These are phyloP conservation scores for Alternaria arbusti DNA, from an alignment of 2,329 filamentous ascomycete species.

Conservation along the genomic window DNA sequence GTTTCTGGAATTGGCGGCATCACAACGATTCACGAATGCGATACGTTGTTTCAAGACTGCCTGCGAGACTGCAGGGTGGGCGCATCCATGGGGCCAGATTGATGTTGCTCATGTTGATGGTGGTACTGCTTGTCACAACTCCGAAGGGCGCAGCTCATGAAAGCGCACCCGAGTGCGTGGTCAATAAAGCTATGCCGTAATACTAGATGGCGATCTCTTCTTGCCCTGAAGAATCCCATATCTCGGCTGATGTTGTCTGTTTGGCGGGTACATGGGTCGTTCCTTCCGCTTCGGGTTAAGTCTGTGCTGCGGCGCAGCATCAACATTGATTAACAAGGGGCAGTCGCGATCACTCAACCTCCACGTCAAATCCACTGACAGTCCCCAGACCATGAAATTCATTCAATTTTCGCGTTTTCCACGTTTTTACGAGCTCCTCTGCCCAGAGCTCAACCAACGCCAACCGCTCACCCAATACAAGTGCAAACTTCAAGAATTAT, in stretches of 20 bases:
- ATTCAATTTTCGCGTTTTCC: too few species aligned
- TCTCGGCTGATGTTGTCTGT: background rate
- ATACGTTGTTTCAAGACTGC: rapidly evolving
- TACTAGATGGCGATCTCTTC: background rate
- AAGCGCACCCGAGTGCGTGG: background rate
- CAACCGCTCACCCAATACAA: too few species aligned
- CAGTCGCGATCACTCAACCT: background rate
- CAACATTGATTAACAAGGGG: background rate
- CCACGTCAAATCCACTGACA: too few species aligned
- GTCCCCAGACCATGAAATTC: too few species aligned
- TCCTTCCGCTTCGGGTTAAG: background rate
- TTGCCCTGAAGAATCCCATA: rapidly evolving
- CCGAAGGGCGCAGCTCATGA: background rate
- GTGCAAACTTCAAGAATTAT: too few species aligned
- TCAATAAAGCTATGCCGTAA: background rate
- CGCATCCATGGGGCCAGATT: background rate
- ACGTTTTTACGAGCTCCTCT: too few species aligned
- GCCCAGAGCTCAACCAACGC: too few species aligned
- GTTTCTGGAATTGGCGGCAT: background rate
- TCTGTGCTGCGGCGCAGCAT: background rate
- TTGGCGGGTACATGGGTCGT: background rate
- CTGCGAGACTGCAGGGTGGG: background rate
- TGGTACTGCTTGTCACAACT: background rate
- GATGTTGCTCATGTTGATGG: background rate
- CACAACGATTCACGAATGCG: background rate